Base-by-base conservation (phyloP, 129 eudicot species). In the Tagetes erecta region DNA sequence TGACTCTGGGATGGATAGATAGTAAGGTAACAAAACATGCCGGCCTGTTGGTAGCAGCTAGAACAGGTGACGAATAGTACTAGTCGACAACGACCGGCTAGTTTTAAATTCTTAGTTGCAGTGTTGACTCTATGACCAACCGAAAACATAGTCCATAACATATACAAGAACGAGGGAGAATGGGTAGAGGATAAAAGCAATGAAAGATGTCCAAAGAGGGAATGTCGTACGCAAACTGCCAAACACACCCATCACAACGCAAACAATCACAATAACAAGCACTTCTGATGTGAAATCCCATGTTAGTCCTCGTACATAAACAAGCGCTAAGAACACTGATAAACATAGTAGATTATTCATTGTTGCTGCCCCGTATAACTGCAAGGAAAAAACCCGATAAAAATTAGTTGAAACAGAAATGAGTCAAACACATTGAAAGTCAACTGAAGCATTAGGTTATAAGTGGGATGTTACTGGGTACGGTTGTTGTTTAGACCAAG, bases 281-380 rank as follows among this genome's bases (percentile, higher is more conserved):
- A 92, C 97, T 82, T 92, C 97, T 0, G 97, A 85, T 68, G 96
- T 78, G 73, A 92, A 92, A 77, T 92, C 89, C 97, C 97, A 92
- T 14, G 78, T 72, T 78, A 92, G 55, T 2, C 96, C 97, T 63
- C 97, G 83, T 40, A 64, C 77, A 33, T 92, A 92, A 47, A 89
- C 97, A 2, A 92, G 89, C 51, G 94, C 96, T 59, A 92, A 74
- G 84, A 92, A 89, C 33, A 92, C 97, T 2, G 97, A 87, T 51
- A 92, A 80, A 65, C 97, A 92, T 11, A 92, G 87, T 42, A 79
- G 62, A 68, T 92, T 92, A 71, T 92, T 92, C 97, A 92, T 92
- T 0, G 97, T 89, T 6, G 89, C 96, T 0, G 97, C 94, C 73
- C 97, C 97, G 47, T 92, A 92, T 68, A 92, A 45, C 97, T 91